Conservation (phyloP, 2,329 filamentous ascomycete genomes). For the Fusarium mexicanum region DNA sequence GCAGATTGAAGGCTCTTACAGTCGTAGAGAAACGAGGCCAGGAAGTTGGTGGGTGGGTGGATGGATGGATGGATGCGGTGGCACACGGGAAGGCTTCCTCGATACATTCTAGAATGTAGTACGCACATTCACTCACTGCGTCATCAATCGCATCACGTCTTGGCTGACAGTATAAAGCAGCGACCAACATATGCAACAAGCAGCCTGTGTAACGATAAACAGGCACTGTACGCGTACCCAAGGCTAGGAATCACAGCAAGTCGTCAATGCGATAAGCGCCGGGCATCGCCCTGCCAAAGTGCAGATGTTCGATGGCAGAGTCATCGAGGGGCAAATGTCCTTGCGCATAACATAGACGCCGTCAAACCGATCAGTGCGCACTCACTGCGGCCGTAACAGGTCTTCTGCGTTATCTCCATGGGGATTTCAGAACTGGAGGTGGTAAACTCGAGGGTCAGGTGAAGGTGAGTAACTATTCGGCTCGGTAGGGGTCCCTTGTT, state of each 20-base stretch:
- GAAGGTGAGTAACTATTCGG: neutral
- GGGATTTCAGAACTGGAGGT: neutral
- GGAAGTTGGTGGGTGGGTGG: neutral
- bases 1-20: neutral
- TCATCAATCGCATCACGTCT: neutral
- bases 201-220: neutral
- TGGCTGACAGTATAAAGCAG: neutral
- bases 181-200: neutral
- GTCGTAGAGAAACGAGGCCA: neutral
- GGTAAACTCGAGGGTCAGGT: conserved; percentile 13
- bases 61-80: neutral
- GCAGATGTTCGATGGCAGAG: neutral
- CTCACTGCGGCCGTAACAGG: neutral
- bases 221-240: neutral
- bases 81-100: neutral
- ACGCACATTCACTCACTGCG: neutral
- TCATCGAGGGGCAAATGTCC: neutral
- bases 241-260: neutral
- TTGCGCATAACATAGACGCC: neutral
- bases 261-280: neutral
- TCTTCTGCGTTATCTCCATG: neutral
- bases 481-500: neutral
- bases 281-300: conserved; percentile 9
- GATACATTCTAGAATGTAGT: conserved; percentile 16
- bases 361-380: conserved; percentile 6